Conservation (phyloP, 1,139 yeast genomes). For the Pichia sp. region DNA sequence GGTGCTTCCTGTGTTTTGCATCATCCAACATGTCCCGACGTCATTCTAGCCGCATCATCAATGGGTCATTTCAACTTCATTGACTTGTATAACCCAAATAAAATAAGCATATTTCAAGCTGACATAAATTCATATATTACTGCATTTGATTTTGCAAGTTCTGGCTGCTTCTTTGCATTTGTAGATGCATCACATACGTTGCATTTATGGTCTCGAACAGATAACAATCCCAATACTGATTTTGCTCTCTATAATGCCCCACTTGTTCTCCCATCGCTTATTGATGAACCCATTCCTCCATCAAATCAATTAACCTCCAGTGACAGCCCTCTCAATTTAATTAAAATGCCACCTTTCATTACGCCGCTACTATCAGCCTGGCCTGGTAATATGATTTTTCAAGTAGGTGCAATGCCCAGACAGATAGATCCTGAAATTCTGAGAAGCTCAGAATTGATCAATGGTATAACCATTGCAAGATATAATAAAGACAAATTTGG, state of each 20-base stretch:
- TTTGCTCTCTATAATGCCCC: slow-evolving; percentile 23
- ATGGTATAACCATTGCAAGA: slow-evolving; percentile 32
- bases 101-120: slow-evolving; percentile 53
- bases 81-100: slow-evolving; percentile 73
- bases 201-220: slow-evolving; percentile 64
- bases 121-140: slow-evolving; percentile 49
- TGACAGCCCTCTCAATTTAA: not conserved
- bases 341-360: slow-evolving; percentile 51
- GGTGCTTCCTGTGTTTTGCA: slow-evolving; percentile 82
- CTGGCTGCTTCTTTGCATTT: slow-evolving; percentile 74
- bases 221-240: slow-evolving; percentile 30
- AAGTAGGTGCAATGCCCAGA: slow-evolving; percentile 47
- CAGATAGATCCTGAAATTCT: slow-evolving; percentile 35
- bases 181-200: slow-evolving; percentile 58
- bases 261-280: slow-evolving; percentile 19
- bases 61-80: slow-evolving; percentile 80
- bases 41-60: slow-evolving; percentile 65
- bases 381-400: slow-evolving; percentile 54
- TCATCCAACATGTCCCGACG: slow-evolving; percentile 82
- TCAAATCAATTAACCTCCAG: slow-evolving; percentile 21
- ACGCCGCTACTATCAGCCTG: slow-evolving; percentile 75
- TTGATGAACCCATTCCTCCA: slow-evolving; percentile 25
- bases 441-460: slow-evolving; percentile 26
- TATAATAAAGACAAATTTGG: slow-evolving; percentile 55
- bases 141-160: slow-evolving; percentile 59